These are phyloP conservation scores for Pseudopithomyces chartarum DNA, from an alignment of 2,329 filamentous ascomycete genomes.

Conservation along the genomic window DNA sequence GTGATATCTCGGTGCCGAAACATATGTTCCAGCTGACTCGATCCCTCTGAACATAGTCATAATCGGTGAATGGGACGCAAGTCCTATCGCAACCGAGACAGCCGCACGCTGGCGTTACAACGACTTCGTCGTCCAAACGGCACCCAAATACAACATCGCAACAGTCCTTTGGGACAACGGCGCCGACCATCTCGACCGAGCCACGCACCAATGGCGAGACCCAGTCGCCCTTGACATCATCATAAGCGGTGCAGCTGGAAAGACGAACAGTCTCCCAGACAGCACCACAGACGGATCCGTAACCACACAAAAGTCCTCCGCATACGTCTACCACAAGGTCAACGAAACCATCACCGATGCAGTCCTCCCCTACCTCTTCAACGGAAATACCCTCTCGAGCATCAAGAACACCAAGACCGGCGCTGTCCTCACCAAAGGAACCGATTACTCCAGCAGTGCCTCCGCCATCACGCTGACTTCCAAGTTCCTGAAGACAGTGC, in stretches of 20 bases:
- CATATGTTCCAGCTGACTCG: too few relatives aligned
- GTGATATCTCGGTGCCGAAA: too few relatives aligned
- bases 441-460: conserved; percentile 56
- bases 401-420: conserved; percentile 41
- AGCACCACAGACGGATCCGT: conserved; percentile 56
- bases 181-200: conserved; percentile 59
- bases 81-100: conserved; percentile 56
- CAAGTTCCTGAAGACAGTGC: conserved; percentile 53
- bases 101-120: conserved; percentile 64
- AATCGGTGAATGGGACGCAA: conserved; percentile 63
- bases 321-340: conserved; percentile 60
- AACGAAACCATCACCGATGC: conserved; percentile 51
- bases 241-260: conserved; percentile 50
- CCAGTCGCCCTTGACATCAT: conserved; percentile 55
- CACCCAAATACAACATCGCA: conserved; percentile 56
- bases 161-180: conserved; percentile 66
- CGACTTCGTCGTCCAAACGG: conserved; percentile 58
- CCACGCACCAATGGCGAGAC: conserved; percentile 57
- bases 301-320: conserved; percentile 55
- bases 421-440: conserved; percentile 41
- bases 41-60: conserved; percentile 39
- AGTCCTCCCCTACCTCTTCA: conserved; percentile 57
- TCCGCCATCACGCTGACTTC: conserved; percentile 54
- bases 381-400: conserved; percentile 58
- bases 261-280: conserved; percentile 57